Percentiles rank a stretch among this genome's conserved stretches.
Conservation (phyloP, 1,284 basidiomycete genomes). For the Trichosporon asahii region DNA sequence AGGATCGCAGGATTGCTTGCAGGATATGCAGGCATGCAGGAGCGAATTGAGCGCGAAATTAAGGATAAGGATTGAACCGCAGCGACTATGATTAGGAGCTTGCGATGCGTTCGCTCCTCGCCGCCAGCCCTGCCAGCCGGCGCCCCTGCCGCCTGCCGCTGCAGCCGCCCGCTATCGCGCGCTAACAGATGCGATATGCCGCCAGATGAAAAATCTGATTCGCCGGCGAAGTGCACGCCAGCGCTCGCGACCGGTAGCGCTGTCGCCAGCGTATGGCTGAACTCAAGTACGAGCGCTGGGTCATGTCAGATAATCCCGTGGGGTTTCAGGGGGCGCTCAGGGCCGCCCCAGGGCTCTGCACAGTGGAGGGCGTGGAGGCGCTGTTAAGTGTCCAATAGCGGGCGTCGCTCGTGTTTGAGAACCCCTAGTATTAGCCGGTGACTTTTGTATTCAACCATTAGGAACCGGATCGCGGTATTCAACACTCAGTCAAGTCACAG, state of each 20-base stretch:
- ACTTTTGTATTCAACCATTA: not conserved
- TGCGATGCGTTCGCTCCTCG: not conserved
- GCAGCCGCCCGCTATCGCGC: no score
- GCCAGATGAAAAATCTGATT: not conserved
- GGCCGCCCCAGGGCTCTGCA: not conserved
- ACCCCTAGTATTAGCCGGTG: not conserved
- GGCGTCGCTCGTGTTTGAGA: not conserved
- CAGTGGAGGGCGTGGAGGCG: not conserved
- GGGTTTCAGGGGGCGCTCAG: conserved; percentile 1
- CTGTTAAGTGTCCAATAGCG: not conserved
- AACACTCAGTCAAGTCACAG: no score
- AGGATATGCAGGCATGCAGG: no score
- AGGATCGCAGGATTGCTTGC: no score
- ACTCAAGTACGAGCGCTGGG: not conserved
- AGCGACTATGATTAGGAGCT: no score
- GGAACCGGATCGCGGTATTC: not conserved
- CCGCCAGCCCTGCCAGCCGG: no score
- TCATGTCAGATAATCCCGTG: conserved; percentile 1
- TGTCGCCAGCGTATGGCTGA: not conserved
- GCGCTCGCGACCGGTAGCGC: not conserved
- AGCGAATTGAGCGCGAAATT: not conserved
- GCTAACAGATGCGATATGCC: not conserved
- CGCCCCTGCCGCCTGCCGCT: not conserved
- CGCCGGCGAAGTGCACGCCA: not conserved
- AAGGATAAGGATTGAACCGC: not conserved